These are phyloP conservation scores for Tylopilus sp. DNA, from an alignment of 768 basidiomycete species.

Conservation along the genomic window DNA sequence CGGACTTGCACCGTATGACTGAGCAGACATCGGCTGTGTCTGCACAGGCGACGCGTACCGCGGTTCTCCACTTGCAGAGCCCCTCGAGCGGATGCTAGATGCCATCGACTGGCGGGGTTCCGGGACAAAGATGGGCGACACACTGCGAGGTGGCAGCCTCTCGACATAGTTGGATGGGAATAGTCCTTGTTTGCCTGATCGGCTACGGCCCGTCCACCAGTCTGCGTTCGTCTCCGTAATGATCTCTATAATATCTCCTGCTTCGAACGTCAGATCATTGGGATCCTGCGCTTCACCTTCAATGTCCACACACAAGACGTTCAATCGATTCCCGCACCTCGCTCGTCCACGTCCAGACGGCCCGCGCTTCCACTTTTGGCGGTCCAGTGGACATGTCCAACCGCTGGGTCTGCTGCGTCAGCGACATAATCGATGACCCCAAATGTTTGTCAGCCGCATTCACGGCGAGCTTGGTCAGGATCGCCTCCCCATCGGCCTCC, in stretches of 20 bases:
- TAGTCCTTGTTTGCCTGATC: slow-evolving; percentile 60
- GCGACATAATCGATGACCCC: slow-evolving; percentile 15
- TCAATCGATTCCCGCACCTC: slow-evolving; percentile 19
- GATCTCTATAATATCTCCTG: slow-evolving; percentile 78
- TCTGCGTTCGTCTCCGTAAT: slow-evolving; percentile 80
- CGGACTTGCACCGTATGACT: slow-evolving; percentile 13
- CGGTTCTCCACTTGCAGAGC: slow-evolving; percentile 9
- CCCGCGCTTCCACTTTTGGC: slow-evolving; percentile 26
- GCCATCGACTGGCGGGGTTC: slow-evolving; percentile 19
- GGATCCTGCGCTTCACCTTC: slow-evolving; percentile 49
- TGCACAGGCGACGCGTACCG: slow-evolving; percentile 19
- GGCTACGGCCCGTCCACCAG: slow-evolving; percentile 81
- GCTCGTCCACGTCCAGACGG: slow-evolving; percentile 29
- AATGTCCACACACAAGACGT: not conserved
- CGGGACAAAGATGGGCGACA: slow-evolving; percentile 23
- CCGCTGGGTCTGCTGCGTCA: slow-evolving; percentile 22
- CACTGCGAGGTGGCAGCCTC: slow-evolving; percentile 36
- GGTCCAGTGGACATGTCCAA: slow-evolving; percentile 25
- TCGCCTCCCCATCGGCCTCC: slow-evolving; percentile 36
- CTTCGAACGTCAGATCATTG: slow-evolving; percentile 70
- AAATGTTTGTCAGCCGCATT: slow-evolving; percentile 17
- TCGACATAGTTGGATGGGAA: slow-evolving; percentile 81
- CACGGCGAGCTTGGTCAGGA: slow-evolving; percentile 36
- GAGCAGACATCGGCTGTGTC: slow-evolving; percentile 15
- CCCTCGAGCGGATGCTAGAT: slow-evolving; percentile 2